These are phyloP conservation scores for Starmerella potacharoeniae DNA, from an alignment of 805 yeast species.

Conservation along the genomic window DNA sequence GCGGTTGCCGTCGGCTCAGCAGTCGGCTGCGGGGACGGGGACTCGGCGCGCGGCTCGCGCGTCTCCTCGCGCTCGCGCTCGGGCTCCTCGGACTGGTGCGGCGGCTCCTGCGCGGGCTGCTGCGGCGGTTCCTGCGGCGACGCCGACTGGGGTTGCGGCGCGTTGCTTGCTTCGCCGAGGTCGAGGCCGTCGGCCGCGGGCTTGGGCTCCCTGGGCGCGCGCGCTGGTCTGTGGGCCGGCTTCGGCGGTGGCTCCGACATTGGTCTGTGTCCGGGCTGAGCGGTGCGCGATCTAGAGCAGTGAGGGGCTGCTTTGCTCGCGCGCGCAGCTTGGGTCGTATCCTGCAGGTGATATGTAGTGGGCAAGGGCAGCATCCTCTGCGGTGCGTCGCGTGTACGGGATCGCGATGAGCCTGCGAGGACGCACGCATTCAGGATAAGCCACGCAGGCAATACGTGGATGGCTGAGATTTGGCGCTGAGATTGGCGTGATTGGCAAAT, in stretches of 20 bases:
- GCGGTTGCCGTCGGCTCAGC: background rate
- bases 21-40: too few relatives aligned
- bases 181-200: background rate
- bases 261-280: background rate
- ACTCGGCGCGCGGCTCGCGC: too few relatives aligned
- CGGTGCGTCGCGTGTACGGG: background rate
- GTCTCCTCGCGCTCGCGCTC: too few relatives aligned
- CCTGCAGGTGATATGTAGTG: background rate
- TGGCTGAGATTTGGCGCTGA: too few relatives aligned
- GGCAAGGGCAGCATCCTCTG: background rate
- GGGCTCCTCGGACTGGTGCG: too few relatives aligned
- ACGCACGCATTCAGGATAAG: too few relatives aligned
- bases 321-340: background rate
- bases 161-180: background rate
- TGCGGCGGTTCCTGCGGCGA: background rate
- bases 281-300: background rate
- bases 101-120: background rate
- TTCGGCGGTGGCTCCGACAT: slow-evolving; percentile 5
- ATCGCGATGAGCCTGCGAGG: background rate
- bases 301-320: background rate
- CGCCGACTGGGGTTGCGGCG: background rate
- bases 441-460: too few relatives aligned
- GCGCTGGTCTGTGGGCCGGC: slow-evolving; percentile 1
- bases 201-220: background rate
- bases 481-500: too few relatives aligned